phyloP scores from a whole-genome alignment of 305 asterid species.

The Salvia sclarea region DNA sequence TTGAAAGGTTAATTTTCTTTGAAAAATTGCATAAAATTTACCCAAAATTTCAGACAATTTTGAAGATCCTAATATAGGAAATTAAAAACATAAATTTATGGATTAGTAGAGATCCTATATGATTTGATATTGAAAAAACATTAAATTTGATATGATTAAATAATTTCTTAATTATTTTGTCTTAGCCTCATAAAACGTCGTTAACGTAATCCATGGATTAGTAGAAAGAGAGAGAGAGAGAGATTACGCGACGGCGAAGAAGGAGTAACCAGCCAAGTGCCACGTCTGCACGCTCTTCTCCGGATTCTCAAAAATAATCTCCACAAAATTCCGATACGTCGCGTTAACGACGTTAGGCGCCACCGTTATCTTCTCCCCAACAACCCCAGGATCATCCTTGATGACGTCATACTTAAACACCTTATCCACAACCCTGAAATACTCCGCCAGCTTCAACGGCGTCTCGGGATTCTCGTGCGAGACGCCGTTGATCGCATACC shows the following conservation, averaged over 20 bases:
- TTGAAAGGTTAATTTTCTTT: too few relatives aligned
- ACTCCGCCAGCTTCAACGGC: slow-evolving; percentile 65
- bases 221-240: neutral
- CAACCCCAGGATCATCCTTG: slow-evolving; percentile 43
- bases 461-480: slow-evolving; percentile 58
- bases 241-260: slow-evolving; percentile 66
- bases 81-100: too few relatives aligned
- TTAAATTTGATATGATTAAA: too few relatives aligned
- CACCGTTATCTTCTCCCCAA: slow-evolving; percentile 30
- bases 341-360: slow-evolving; percentile 59
- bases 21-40: too few relatives aligned
- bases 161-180: too few relatives aligned
- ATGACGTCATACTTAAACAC: slow-evolving; percentile 57
- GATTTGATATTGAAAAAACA: too few relatives aligned
- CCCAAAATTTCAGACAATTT: too few relatives aligned
- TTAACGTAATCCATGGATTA: too few relatives aligned
- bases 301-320: slow-evolving; percentile 66
- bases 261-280: slow-evolving; percentile 71
- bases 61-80: too few relatives aligned
- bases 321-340: slow-evolving; percentile 55
- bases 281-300: slow-evolving; percentile 66
- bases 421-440: slow-evolving; percentile 43
- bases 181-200: too few relatives aligned
- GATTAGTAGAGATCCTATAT: too few relatives aligned
- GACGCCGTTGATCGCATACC: slow-evolving; percentile 59